Percentiles rank a stretch among this genome's conserved stretches.
Conservation (phyloP, 257 asterid genomes). For the Gentiana dahurica region DNA sequence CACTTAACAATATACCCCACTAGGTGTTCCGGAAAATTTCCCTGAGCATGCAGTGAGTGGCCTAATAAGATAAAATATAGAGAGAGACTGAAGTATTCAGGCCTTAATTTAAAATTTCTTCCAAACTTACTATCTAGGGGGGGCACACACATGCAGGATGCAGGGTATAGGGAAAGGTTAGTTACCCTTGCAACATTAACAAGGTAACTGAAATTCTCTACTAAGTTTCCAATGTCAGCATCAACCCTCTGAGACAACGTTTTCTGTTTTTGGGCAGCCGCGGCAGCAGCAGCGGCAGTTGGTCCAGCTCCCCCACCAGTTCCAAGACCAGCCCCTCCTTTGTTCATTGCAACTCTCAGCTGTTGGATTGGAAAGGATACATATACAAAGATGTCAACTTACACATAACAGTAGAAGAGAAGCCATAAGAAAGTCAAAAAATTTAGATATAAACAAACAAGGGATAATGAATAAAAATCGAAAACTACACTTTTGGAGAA, state of each 20-base stretch:
- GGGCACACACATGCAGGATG: neutral
- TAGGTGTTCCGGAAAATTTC: no score
- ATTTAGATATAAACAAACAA: no score
- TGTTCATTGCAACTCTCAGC: constrained; percentile 37
- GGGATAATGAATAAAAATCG: no score
- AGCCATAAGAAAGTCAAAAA: no score
- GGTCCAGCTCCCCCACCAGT: constrained; percentile 49
- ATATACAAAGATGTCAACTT: neutral
- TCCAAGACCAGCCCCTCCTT: constrained; percentile 37
- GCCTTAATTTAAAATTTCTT: no score
- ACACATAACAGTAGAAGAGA: neutral
- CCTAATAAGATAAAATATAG: no score
- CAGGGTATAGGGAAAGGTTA: neutral
- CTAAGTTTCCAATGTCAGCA: constrained; percentile 64
- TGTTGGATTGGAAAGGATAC: neutral
- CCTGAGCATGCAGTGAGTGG: no score
- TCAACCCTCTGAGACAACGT: constrained; percentile 73
- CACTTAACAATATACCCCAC: no score
- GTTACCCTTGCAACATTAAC: constrained; percentile 75
- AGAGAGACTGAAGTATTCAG: no score
- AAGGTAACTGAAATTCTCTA: constrained; percentile 67
- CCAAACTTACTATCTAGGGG: no score
- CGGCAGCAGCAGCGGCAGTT: constrained; percentile 59
- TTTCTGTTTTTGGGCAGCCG: constrained; percentile 86
- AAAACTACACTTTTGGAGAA: no score